Conservation (phyloP, 768 basidiomycete species). For the Phylloporus arenicola region DNA sequence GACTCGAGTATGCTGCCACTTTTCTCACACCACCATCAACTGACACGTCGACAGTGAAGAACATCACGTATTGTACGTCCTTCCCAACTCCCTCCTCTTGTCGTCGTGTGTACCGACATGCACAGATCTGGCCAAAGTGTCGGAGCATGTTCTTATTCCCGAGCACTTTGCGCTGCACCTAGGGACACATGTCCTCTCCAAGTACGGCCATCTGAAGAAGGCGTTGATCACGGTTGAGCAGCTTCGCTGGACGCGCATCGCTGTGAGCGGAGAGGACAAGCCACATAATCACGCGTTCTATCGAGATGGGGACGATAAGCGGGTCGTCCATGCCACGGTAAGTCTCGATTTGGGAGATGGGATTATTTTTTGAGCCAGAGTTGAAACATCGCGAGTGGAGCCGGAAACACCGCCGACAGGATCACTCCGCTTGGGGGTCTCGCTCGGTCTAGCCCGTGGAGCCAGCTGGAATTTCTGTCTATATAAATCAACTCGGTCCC, state of each 20-base stretch:
- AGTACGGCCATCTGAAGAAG: conserved; percentile 71
- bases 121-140: conserved; percentile 79
- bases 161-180: conserved; percentile 87
- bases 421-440: conserved; percentile 14
- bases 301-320: conserved; percentile 89
- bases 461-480: conserved; percentile 7
- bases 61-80: conserved; percentile 55
- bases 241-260: conserved; percentile 80
- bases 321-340: conserved; percentile 56
- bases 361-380: neutral
- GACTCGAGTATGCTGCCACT: conserved; percentile 65
- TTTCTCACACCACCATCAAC: neutral
- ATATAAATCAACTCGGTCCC: conserved; percentile 12
- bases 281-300: conserved; percentile 78
- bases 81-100: too few species aligned
- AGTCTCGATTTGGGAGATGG: conserved; percentile 14
- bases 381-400: conserved; percentile 18
- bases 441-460: conserved; percentile 20
- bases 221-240: conserved; percentile 69
- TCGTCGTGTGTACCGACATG: neutral
- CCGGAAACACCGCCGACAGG: conserved; percentile 11
- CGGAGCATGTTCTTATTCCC: conserved; percentile 77
- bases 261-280: conserved; percentile 38
- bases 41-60: conserved; percentile 45
- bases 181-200: conserved; percentile 74